These are phyloP conservation scores for Calonectria hongkongensis DNA, from an alignment of 2,329 filamentous ascomycete species.

Conservation along the genomic window DNA sequence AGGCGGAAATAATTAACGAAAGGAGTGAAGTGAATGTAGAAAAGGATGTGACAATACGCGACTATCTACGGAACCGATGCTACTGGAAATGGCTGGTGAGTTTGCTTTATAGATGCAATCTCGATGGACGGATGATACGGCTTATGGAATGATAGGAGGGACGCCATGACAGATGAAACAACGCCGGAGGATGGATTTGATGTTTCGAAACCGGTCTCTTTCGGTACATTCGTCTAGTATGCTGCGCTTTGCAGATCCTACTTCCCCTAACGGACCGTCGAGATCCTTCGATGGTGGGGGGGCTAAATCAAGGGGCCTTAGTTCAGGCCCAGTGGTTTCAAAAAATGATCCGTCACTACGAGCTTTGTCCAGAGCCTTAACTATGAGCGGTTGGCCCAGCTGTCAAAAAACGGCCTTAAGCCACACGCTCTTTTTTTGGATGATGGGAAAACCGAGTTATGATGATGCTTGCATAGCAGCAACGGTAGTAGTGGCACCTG, in stretches of 20 bases:
- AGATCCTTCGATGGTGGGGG: conserved; percentile 37
- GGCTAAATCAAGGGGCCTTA: conserved; percentile 26
- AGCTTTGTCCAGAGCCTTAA: not conserved
- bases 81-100: not conserved
- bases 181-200: conserved; percentile 18
- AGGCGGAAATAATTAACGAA: not conserved
- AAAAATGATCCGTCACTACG: conserved; percentile 9
- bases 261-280: conserved; percentile 8
- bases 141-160: conserved; percentile 15
- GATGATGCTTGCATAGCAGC: not conserved
- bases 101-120: conserved; percentile 22
- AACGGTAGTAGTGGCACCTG: not conserved
- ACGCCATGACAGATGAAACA: conserved; percentile 25
- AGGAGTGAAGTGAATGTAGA: not conserved
- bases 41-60: conserved; percentile 4
- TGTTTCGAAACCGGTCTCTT: conserved; percentile 31
- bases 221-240: conserved; percentile 24
- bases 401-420: no score
- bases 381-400: not conserved
- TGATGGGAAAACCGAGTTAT: not conserved
- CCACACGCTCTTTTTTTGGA: not conserved
- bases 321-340: conserved; percentile 29
- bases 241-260: conserved; percentile 27
- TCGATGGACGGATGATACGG: not conserved
- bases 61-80: not conserved